Base-by-base conservation (phyloP, 148 eudicot genomes). In the Persicaria tinctoria region DNA sequence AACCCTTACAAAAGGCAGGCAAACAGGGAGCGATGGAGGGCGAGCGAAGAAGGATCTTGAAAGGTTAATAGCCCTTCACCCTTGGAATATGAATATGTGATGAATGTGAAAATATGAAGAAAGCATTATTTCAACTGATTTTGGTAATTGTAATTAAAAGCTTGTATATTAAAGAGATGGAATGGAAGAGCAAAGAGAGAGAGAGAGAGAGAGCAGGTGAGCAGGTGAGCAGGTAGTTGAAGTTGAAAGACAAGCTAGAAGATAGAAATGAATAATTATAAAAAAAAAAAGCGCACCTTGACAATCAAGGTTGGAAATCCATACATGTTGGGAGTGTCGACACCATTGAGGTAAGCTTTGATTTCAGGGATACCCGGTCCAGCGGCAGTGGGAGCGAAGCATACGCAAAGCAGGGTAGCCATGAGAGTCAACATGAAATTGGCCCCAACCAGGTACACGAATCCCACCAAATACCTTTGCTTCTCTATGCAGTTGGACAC, bases 351-450 rank as follows among this genome's bases (percentile, higher is more conserved):
- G 79, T 91, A 89, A 51, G 93, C 97, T 85, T 91, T 91, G 53
- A 91, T 89, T 77, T 91, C 97, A 10, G 97, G 93, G 44, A 89
- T 89, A 9, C 97, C 97, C 70, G 97, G 93, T 51, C 97, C 97
- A 72, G 97, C 97, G 5, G 93, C 97, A 41, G 93, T 89, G 18
- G 97, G 97, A 70, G 93, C 93, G 62, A 89, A 89, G 47, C 74
- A 86, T 32, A 32, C 41, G 41, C 41, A 89, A 13, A 91, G 81
- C 76, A 86, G 70, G 47, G 97, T 83, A 46, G 97, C 87, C 8
- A 84, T 82, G 73, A 85, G 77, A 49, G 97, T 87, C 63, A 89
- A 76, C 60, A 84, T 27, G 63, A 91, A 87, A 74, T 91, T 91
- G n/a, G 77, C 82, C 64, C 81, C 90, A 18, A 91, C 80, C 73